Evolutionary conservation across 768 basidiomycete species (phyloP).

Genomic region (Ramaria rubella): DNA sequence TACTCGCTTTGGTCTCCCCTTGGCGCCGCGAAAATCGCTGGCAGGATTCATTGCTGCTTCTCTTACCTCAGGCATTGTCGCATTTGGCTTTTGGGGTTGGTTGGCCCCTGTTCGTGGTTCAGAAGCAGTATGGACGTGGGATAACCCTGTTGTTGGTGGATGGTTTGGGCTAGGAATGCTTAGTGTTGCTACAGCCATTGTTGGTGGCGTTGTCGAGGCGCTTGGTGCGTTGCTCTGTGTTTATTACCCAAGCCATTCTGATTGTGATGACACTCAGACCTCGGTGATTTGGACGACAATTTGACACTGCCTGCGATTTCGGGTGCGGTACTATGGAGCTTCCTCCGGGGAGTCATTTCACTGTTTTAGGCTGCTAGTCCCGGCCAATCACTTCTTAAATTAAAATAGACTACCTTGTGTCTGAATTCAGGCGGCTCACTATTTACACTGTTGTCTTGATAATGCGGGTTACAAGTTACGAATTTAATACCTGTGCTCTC

Average conservation of each 20-base stretch:
- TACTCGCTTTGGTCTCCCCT: slow-evolving; percentile 39
- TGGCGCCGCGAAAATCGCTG: slow-evolving; percentile 77
- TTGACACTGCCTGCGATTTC: slow-evolving; percentile 84
- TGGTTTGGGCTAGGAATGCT: slow-evolving; percentile 49
- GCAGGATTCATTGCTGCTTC: slow-evolving; percentile 80
- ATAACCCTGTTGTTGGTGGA: slow-evolving; percentile 37
- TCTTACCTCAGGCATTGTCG: slow-evolving; percentile 62
- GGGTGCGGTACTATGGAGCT: slow-evolving; percentile 61
- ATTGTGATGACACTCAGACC: slow-evolving; percentile 41
- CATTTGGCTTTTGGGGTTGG: slow-evolving; percentile 65
- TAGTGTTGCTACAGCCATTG: slow-evolving; percentile 61
- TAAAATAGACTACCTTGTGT: too few species aligned
- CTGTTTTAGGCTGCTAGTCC: neutral
- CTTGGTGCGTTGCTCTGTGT: slow-evolving; percentile 50
- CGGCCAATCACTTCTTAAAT: too few species aligned
- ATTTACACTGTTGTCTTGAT: too few species aligned
- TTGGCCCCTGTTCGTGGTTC: slow-evolving; percentile 42
- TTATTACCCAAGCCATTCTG: neutral
- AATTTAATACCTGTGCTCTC: too few species aligned
- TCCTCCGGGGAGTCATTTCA: slow-evolving; percentile 16
- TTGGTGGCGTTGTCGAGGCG: slow-evolving; percentile 84
- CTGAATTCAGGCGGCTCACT: too few species aligned
- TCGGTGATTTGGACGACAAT: slow-evolving; percentile 84
- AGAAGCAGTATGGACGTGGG: slow-evolving; percentile 49
- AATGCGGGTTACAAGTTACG: too few species aligned